Base-by-base conservation (phyloP, 2,329 filamentous ascomycete genomes). In the Colletotrichum falcatum region DNA sequence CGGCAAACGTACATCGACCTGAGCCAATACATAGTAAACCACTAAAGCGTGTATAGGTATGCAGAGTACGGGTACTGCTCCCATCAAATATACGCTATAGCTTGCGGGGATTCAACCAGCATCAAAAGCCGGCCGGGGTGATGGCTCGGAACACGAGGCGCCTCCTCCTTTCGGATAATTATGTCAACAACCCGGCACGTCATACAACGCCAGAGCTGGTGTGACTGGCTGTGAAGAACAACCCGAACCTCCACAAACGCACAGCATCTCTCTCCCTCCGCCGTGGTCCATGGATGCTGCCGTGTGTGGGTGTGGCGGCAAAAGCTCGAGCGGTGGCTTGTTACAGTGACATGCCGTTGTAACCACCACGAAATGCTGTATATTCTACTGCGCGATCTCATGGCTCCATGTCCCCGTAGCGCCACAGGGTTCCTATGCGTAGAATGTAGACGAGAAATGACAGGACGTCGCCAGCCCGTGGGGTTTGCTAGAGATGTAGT, bases 171-270 rank as follows among this genome's bases (percentile, higher is more conserved):
- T 33, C 56, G 16, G 56, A 37, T 33, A 23, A 44, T 44, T 42
- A 35, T 61, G 23, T 9, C 59, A 54, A 53, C 26, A 18, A 18
- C 8, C 20, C 35, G 14, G 26, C 39, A 35, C 28, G 51, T 63
- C 26, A 37, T 6, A 55, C 49, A 9, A 44, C 33, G 42, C 35
- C 23, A 9, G 5, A 53, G 46, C 33, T 33, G 53, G 20, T 35
- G 35, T 61, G 23, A 64, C 60, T 20, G 18, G 23, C 37, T 42
- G 14, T 54, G 37, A 54, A 65, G 46, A 60, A 55, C 7, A 54
- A n/a, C 30, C 53, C 20, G 6, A 11, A 7, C 53, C 53, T 55
- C 6, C 30, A 35, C 30, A 18, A 12, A 23, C 59, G 54, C 6
- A 20, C 8, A 26, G 53, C 59, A 30, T 39, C 46, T 46, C 44